phyloP scores from a whole-genome alignment of 2,329 filamentous ascomycete species.

The Xylariaceae sp. region DNA sequence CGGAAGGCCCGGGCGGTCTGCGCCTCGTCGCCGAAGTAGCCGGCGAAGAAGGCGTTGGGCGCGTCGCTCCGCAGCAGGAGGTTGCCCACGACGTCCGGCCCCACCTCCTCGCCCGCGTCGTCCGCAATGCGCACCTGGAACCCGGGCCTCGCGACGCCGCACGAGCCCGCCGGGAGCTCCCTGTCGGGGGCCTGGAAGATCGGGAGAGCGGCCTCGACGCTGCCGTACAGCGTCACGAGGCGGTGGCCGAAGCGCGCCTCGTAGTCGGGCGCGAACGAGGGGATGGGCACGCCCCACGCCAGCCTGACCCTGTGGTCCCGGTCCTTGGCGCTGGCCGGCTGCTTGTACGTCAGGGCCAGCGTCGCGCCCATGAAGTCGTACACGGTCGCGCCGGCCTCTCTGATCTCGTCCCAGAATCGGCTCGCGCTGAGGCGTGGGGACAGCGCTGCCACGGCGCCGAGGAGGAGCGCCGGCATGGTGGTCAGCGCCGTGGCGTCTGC shows the following conservation, averaged over 20 bases:
- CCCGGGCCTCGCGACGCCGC: neutral
- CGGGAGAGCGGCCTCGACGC: slow-evolving; percentile 1
- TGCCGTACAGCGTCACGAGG: slow-evolving; percentile 2
- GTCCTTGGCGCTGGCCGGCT: neutral
- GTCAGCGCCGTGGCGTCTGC: slow-evolving; percentile 4
- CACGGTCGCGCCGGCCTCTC: neutral
- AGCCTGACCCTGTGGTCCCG: slow-evolving; percentile 3
- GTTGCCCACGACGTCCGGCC: neutral
- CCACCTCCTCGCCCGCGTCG: neutral
- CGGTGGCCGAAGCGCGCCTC: slow-evolving; percentile 2
- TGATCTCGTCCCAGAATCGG: slow-evolving; percentile 4
- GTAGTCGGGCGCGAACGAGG: slow-evolving; percentile 1
- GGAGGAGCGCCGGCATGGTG: slow-evolving; percentile 1
- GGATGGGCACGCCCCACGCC: slow-evolving; percentile 1
- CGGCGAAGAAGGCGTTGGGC: slow-evolving; percentile 1
- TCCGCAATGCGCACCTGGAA: slow-evolving; percentile 1
- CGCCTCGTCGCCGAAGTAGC: neutral
- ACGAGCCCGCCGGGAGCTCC: slow-evolving; percentile 1
- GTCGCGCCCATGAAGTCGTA: slow-evolving; percentile 5
- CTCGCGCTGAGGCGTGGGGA: slow-evolving; percentile 2
- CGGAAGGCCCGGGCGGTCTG: slow-evolving; percentile 1
- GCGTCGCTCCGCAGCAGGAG: slow-evolving; percentile 2
- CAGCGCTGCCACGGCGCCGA: slow-evolving; percentile 1
- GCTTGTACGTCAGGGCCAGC: slow-evolving; percentile 2
- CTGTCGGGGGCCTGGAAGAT: neutral